Evolutionary conservation across 2,329 filamentous ascomycete species (phyloP).

Genomic region (Rhinocladiella similis): DNA sequence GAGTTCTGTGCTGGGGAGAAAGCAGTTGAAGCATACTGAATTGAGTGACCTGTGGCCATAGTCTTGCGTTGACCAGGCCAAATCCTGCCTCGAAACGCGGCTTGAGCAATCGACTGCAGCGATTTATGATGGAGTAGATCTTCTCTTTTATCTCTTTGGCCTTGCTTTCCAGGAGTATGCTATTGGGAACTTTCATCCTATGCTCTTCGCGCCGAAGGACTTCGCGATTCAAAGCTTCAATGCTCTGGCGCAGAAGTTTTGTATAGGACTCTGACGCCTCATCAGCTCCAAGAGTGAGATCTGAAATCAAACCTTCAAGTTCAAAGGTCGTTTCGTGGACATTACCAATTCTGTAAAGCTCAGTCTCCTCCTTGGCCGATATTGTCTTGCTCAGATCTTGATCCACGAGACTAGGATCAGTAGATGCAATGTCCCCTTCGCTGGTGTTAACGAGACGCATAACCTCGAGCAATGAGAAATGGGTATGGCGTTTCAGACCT

Average conservation of each 20-base stretch:
- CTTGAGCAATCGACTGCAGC: conserved; percentile 3
- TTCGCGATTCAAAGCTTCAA: background rate
- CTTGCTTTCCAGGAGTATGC: background rate
- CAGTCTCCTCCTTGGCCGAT: background rate
- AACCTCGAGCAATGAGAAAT: conserved; percentile 11
- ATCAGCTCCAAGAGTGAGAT: background rate
- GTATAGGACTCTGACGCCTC: background rate
- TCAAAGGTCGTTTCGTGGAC: background rate
- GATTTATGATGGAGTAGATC: conserved; percentile 2
- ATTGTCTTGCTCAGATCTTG: conserved; percentile 3
- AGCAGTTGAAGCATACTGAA: conserved; percentile 30
- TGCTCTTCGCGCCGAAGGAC: background rate
- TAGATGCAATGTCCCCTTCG: background rate
- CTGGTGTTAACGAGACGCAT: background rate
- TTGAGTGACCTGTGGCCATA: conserved; percentile 29
- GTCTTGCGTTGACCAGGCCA: conserved; percentile 2
- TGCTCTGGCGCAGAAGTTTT: conserved; percentile 4
- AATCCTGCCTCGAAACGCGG: background rate
- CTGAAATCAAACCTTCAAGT: conserved; percentile 10
- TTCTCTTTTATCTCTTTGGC: background rate
- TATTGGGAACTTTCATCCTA: background rate
- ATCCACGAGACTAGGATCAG: conserved; percentile 10
- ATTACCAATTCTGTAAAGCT: background rate
- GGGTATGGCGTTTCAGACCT: background rate
- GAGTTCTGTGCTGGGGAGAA: conserved; percentile 16